phyloP scores from a whole-genome alignment of 176 grass and related monocot genomes.

The Oropetium thomaeum region DNA sequence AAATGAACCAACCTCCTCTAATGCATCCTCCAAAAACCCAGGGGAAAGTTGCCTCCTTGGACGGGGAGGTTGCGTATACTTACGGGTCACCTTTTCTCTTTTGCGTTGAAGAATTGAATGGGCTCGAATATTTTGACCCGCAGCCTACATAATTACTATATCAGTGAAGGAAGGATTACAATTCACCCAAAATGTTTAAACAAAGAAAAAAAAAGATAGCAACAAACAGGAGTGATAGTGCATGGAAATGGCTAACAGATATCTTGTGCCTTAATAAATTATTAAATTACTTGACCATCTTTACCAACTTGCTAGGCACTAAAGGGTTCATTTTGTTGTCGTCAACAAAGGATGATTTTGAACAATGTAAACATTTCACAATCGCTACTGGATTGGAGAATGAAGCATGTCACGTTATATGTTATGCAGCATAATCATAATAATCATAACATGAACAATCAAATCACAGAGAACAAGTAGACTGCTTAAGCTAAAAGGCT shows the following conservation, averaged over 20 bases:
- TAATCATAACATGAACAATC: conserved; percentile 10
- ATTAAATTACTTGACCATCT: background rate
- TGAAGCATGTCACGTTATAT: background rate
- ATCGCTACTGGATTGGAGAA: background rate
- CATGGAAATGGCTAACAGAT: background rate
- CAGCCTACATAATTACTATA: conserved; percentile 46
- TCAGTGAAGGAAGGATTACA: conserved; percentile 26
- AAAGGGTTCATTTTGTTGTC: background rate
- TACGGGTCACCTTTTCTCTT: conserved; percentile 68
- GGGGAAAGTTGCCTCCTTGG: conserved; percentile 74
- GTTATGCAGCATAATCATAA: background rate
- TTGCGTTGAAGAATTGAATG: conserved; percentile 73
- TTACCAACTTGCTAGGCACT: background rate
- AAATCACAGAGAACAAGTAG: background rate
- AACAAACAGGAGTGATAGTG: conserved; percentile 6
- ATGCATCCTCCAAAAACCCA: conserved; percentile 76
- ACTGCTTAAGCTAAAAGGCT: background rate
- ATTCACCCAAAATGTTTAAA: background rate
- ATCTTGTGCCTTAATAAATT: conserved; percentile 5
- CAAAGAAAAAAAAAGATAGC: background rate
- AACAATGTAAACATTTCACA: background rate
- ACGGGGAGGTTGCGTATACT: conserved; percentile 64
- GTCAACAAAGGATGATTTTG: background rate
- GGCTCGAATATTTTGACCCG: conserved; percentile 72
- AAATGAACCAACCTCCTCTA: conserved; percentile 72